These are phyloP conservation scores for Hura crepitans DNA, from an alignment of 441 rosid genomes.

Conservation along the genomic window DNA sequence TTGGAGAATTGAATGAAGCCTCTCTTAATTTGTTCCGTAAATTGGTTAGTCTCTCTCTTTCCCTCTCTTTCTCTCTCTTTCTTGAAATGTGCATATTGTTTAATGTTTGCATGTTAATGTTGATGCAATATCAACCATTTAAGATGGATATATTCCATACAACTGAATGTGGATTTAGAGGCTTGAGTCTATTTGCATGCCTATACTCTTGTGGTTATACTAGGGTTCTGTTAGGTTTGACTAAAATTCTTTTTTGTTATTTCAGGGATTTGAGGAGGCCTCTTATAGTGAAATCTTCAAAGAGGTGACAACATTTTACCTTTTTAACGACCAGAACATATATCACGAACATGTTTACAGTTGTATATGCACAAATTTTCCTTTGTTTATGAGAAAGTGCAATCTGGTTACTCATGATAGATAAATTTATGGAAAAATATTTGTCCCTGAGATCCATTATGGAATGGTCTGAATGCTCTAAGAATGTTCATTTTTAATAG, in stretches of 20 bases:
- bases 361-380: not conserved
- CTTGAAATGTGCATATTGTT: not conserved
- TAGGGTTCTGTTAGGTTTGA: conserved; percentile 10
- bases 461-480: not conserved
- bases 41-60: conserved; percentile 48
- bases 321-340: not conserved
- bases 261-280: conserved; percentile 67
- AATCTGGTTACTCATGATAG: not conserved
- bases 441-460: not conserved
- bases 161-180: not conserved
- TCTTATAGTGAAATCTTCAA: conserved; percentile 65
- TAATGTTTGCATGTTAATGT: conserved; percentile 2
- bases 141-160: conserved; percentile 6
- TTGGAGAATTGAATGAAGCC: conserved; percentile 73
- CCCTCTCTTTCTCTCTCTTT: not conserved
- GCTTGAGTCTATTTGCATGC: not conserved
- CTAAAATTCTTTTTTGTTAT: conserved; percentile 18
- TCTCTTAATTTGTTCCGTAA: conserved; percentile 71
- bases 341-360: not conserved
- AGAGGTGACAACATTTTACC: conserved; percentile 50
- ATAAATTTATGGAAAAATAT: not conserved
- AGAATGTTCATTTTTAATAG: not conserved
- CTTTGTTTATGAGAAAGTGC: not conserved
- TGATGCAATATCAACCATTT: conserved; percentile 3
- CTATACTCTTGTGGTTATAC: not conserved